These are phyloP conservation scores for Schizothecium vesticola DNA, from an alignment of 495 filamentous ascomycete species.

Conservation along the genomic window DNA sequence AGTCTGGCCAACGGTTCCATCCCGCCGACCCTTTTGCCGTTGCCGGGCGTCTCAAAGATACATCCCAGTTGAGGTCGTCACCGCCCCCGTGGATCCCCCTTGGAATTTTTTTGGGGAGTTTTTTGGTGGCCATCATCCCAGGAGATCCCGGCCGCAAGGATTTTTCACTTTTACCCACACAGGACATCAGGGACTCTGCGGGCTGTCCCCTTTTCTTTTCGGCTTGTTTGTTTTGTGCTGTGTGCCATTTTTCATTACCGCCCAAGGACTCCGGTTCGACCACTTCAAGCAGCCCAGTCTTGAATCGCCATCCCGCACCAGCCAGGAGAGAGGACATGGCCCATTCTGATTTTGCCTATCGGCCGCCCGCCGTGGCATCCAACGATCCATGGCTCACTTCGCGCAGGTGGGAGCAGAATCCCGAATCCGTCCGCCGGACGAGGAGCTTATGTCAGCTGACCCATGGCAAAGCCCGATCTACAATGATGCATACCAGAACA, in stretches of 20 bases:
- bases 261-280: constrained; percentile 10
- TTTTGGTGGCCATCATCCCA: constrained; percentile 26
- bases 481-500: constrained; percentile 32
- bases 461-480: constrained; percentile 36
- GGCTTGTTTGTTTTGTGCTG: constrained; percentile 20
- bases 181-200: constrained; percentile 11
- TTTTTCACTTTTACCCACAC: constrained; percentile 24
- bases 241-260: constrained; percentile 13
- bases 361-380: constrained; percentile 32
- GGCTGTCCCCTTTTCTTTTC: constrained; percentile 12
- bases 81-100: constrained; percentile 30
- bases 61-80: constrained; percentile 29
- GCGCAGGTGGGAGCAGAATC: constrained; percentile 43
- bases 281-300: constrained; percentile 10
- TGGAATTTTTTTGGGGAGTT: constrained; percentile 18
- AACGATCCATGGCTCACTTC: constrained; percentile 42
- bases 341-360: constrained; percentile 40
- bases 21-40: constrained; percentile 16
- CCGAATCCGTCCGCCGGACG: constrained; percentile 16
- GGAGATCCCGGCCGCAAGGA: constrained; percentile 29
- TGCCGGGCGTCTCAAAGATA: constrained; percentile 20
- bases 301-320: constrained; percentile 6
- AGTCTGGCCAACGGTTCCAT: constrained; percentile 12
- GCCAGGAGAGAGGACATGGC: constrained; percentile 30
- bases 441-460: constrained; percentile 28